Conservation (phyloP, 805 yeast species). For the Candida sakaeoensis region DNA sequence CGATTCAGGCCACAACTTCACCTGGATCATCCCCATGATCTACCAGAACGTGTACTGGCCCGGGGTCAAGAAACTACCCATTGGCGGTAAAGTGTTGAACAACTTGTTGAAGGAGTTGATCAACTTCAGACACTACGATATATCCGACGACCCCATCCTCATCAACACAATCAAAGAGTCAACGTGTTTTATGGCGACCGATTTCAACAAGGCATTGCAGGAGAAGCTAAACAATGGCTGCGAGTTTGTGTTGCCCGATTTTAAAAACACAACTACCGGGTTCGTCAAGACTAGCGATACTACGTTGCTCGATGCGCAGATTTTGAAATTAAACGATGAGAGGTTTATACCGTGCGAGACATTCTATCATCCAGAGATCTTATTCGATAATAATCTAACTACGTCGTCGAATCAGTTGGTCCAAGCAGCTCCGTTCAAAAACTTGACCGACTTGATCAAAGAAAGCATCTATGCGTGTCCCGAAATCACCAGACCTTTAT, state of each 20-base stretch:
- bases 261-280: constrained; percentile 75
- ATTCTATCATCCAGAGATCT: constrained; percentile 76
- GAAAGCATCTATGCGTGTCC: constrained; percentile 71
- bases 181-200: constrained; percentile 62
- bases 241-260: constrained; percentile 85
- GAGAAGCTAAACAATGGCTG: constrained; percentile 36
- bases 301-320: constrained; percentile 52
- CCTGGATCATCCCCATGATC: constrained; percentile 82
- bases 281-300: constrained; percentile 39
- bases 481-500: constrained; percentile 65
- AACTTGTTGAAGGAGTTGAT: constrained; percentile 81
- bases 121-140: constrained; percentile 88
- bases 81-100: constrained; percentile 83
- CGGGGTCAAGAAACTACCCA: constrained; percentile 72
- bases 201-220: constrained; percentile 49
- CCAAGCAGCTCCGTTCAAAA: constrained; percentile 53
- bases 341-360: constrained; percentile 85
- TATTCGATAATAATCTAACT: constrained; percentile 32
- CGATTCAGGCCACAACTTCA: constrained; percentile 84
- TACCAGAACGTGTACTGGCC: constrained; percentile 73
- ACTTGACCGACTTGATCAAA: constrained; percentile 73
- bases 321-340: constrained; percentile 72
- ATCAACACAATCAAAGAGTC: constrained; percentile 83
- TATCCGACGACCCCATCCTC: constrained; percentile 83
- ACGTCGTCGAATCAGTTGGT: constrained; percentile 26